Conservation (phyloP, 108 stramenopile genomes). For the Nannochloropsis gaditana region DNA sequence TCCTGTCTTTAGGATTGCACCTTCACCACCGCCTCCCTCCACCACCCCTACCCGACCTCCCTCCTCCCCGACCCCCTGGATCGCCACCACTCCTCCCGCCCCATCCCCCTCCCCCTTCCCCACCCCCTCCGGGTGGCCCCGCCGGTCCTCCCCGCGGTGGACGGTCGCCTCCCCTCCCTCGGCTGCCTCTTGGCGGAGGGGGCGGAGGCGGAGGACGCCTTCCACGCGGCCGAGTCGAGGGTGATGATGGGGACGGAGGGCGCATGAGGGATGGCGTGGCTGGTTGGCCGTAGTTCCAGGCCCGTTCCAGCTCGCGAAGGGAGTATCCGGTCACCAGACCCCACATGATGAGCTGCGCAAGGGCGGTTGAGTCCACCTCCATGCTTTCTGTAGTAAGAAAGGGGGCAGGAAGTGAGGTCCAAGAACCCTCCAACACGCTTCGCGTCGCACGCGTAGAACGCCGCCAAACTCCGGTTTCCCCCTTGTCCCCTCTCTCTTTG, state of each 20-base stretch:
- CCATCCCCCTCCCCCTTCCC: background rate
- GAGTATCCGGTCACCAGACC: background rate
- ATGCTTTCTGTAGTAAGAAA: background rate
- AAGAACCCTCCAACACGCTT: background rate
- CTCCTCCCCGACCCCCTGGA: background rate
- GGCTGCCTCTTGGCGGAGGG: background rate
- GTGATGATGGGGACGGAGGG: background rate
- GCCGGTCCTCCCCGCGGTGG: conserved; percentile 22
- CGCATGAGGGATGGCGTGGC: background rate
- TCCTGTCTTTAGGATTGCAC: background rate
- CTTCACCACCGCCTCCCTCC: background rate
- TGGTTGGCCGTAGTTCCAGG: background rate
- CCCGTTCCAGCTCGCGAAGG: background rate
- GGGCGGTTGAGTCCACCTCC: background rate
- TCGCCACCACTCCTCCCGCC: background rate
- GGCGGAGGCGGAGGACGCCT: background rate
- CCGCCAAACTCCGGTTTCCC: background rate
- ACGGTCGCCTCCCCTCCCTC: conserved; percentile 5
- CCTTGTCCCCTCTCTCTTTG: background rate
- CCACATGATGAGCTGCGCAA: background rate
- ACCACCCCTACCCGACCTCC: background rate
- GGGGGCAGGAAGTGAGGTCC: background rate
- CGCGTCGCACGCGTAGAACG: background rate
- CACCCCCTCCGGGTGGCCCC: background rate
- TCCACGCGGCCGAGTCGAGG: background rate